Evolutionary conservation across 2,329 filamentous ascomycete species (phyloP).

Genomic region (Diaporthe vaccinii): DNA sequence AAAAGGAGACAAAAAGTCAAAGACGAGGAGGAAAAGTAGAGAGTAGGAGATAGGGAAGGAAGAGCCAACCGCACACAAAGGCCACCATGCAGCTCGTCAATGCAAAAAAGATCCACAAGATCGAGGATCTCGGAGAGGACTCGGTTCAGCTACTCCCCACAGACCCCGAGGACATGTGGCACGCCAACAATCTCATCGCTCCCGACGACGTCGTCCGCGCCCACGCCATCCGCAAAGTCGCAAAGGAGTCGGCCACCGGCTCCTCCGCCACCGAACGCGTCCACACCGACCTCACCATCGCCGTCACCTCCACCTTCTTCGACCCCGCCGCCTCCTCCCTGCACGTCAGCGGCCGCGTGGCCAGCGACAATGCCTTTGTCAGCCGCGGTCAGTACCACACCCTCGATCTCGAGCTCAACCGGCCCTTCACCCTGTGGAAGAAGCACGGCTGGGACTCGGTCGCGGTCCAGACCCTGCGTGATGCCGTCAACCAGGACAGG

Average conservation of each 20-base stretch:
- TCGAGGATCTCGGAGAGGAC: constrained; percentile 55
- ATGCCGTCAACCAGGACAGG: constrained; percentile 83
- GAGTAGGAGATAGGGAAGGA: not conserved
- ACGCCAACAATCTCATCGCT: constrained; percentile 72
- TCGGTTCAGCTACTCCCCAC: constrained; percentile 56
- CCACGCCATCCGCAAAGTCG: constrained; percentile 69
- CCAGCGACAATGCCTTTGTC: constrained; percentile 66
- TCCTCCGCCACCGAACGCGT: constrained; percentile 64
- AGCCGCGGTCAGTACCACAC: constrained; percentile 70
- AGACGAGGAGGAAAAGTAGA: not conserved
- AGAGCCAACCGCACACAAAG: not conserved
- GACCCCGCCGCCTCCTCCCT: constrained; percentile 68
- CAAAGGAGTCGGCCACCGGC: constrained; percentile 60
- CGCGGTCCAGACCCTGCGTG: constrained; percentile 80
- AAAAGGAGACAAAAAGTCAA: not conserved
- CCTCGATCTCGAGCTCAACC: constrained; percentile 85
- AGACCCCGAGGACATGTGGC: constrained; percentile 66
- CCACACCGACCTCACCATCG: constrained; percentile 70
- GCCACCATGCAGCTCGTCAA: constrained; percentile 55
- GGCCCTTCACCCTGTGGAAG: constrained; percentile 91
- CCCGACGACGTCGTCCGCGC: constrained; percentile 67
- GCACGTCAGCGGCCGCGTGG: constrained; percentile 68
- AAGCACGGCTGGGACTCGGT: constrained; percentile 91
- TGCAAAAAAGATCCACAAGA: constrained; percentile 53
- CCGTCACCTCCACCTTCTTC: constrained; percentile 70